A percentile compares a stretch with the other conserved stretches of the same genome.
These are phyloP conservation scores for Teunomyces stri DNA, from an alignment of 805 yeast species.

Conservation along the genomic window DNA sequence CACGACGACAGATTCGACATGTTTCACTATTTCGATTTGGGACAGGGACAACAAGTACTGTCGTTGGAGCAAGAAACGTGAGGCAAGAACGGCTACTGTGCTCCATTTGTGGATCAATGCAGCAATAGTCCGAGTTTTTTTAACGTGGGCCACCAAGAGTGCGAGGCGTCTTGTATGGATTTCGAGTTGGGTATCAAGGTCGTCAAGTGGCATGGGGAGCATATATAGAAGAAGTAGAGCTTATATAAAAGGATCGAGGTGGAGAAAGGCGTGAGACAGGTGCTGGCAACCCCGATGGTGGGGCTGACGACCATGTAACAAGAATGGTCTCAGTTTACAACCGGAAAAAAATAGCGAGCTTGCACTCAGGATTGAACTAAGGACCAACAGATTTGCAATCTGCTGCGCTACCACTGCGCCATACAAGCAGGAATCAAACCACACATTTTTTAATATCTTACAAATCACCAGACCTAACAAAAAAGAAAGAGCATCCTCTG, in stretches of 20 bases:
- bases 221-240: no score
- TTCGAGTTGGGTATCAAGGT: neutral
- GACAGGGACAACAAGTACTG: neutral
- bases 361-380: conserved; percentile 94
- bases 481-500: no score
- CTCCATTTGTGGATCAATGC: neutral
- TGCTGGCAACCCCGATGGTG: neutral
- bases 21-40: neutral
- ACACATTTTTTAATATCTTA: no score
- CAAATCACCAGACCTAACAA: no score
- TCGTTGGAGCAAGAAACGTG: neutral
- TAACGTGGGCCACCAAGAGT: neutral
- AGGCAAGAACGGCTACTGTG: neutral
- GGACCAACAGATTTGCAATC: conserved; percentile 99
- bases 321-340: no score
- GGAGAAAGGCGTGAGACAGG: no score
- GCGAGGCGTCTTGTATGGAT: neutral
- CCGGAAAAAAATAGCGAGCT: conserved; percentile 47
- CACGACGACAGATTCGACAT: neutral
- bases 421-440: conserved; percentile 47
- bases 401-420: conserved; percentile 99
- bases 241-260: no score
- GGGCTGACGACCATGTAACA: neutral
- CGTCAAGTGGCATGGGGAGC: neutral
- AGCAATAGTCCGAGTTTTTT: neutral